Percentiles rank a stretch among this genome's conserved stretches.
Conservation (phyloP, 1,284 basidiomycete genomes). For the Takashimella tepidaria region DNA sequence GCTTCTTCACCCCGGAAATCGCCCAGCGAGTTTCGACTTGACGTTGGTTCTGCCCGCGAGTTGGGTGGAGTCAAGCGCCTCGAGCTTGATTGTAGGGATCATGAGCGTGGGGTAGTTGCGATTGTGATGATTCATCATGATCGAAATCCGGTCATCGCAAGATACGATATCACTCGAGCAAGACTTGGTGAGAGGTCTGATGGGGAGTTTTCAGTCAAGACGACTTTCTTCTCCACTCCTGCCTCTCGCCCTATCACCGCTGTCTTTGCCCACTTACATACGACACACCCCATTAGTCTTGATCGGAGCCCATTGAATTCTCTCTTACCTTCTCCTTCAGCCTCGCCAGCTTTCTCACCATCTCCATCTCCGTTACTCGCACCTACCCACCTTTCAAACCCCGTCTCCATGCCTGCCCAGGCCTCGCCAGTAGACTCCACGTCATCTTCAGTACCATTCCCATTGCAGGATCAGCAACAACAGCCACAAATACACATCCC, state of each 20-base stretch:
- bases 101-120: constrained; percentile 5
- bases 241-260: constrained; percentile 16
- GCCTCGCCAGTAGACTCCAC: background rate
- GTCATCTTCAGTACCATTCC: background rate
- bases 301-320: constrained; percentile 9
- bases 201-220: constrained; percentile 3
- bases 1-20: background rate
- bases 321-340: constrained; percentile 13
- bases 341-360: constrained; percentile 8
- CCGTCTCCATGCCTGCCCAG: background rate
- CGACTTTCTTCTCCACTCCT: constrained; percentile 13
- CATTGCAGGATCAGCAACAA: too few relatives aligned
- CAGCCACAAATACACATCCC: too few relatives aligned
- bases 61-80: constrained; percentile 24
- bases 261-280: constrained; percentile 14
- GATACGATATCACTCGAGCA: constrained; percentile 24
- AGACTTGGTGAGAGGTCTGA: background rate
- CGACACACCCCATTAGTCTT: constrained; percentile 17
- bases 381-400: background rate
- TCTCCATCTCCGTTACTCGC: constrained; percentile 5
- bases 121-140: constrained; percentile 31
- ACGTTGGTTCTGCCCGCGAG: constrained; percentile 27
- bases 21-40: constrained; percentile 24
- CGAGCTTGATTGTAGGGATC: constrained; percentile 14
- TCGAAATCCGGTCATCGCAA: constrained; percentile 20